phyloP scores from a whole-genome alignment of 345 rosid genomes.

The Lenwebbia sp. region DNA sequence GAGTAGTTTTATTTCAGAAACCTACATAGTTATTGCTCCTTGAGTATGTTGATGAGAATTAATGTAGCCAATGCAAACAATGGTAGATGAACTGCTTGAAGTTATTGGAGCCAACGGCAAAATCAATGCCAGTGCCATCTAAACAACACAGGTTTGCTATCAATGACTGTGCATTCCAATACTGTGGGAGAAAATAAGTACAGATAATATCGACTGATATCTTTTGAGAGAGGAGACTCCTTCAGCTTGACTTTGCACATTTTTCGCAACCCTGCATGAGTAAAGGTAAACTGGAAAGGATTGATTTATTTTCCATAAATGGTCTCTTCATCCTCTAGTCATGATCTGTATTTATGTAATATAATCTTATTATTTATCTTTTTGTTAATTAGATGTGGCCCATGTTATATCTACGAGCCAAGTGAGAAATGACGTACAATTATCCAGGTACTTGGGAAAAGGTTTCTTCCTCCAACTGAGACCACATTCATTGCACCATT shows the following conservation, averaged over 20 bases:
- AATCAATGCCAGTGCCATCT: neutral
- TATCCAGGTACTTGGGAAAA: neutral
- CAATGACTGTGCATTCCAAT: neutral
- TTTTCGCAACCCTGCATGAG: neutral
- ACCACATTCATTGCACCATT: neutral
- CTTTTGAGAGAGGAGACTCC: neutral
- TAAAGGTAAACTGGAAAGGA: neutral
- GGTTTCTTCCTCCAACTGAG: neutral
- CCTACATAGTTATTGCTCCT: neutral
- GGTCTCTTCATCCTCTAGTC: neutral
- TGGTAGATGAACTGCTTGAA: neutral
- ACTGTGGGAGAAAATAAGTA: neutral
- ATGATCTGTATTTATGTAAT: neutral
- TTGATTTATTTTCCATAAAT: neutral
- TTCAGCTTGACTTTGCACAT: neutral
- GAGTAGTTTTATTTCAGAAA: neutral
- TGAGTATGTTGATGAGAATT: neutral
- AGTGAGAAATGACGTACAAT: neutral
- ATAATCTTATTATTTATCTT: neutral
- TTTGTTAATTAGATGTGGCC: neutral
- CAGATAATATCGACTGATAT: neutral
- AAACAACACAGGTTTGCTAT: neutral
- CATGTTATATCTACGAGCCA: neutral
- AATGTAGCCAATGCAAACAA: neutral
- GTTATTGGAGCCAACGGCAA: neutral